Evolutionary conservation across 2,329 filamentous ascomycete species (phyloP).

Genomic region (Clonostachys rosea): DNA sequence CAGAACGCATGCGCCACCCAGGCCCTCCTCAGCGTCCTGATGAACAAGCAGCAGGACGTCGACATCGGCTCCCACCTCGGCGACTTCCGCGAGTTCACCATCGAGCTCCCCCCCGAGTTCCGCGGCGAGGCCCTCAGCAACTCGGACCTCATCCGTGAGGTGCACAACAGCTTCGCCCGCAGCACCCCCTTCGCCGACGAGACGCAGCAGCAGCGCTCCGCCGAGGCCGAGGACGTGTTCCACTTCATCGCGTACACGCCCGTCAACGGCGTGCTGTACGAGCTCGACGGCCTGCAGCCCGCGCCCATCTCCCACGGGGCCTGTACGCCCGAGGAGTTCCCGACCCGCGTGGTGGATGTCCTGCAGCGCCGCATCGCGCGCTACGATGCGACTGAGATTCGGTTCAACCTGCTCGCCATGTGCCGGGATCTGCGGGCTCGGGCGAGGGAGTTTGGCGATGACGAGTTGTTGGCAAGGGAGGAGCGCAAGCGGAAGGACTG

Average conservation of each 20-base stretch:
- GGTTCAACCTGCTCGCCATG: constrained; percentile 94
- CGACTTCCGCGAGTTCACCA: constrained; percentile 85
- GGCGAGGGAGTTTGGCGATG: constrained; percentile 78
- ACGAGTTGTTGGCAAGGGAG: constrained; percentile 72
- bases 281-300: constrained; percentile 91
- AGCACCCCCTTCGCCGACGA: constrained; percentile 92
- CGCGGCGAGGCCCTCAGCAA: constrained; percentile 58
- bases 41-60: constrained; percentile 74
- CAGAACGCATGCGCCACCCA: constrained; percentile 98
- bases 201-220: constrained; percentile 56
- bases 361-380: constrained; percentile 77
- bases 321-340: constrained; percentile 68
- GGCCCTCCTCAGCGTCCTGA: constrained; percentile 82
- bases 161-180: constrained; percentile 87
- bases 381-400: constrained; percentile 83
- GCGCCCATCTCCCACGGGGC: constrained; percentile 85
- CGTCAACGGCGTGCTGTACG: constrained; percentile 77
- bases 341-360: constrained; percentile 78
- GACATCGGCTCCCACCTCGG: constrained; percentile 67
- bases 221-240: constrained; percentile 81
- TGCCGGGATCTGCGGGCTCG: constrained; percentile 75
- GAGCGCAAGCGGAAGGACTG: constrained; percentile 80
- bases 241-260: constrained; percentile 96
- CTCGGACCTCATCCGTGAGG: constrained; percentile 65
- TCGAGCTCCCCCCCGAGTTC: constrained; percentile 72